A percentile compares a stretch with the other conserved stretches of the same genome.
phyloP scores from a whole-genome alignment of 495 filamentous ascomycete species.

The Tuber brumale region DNA sequence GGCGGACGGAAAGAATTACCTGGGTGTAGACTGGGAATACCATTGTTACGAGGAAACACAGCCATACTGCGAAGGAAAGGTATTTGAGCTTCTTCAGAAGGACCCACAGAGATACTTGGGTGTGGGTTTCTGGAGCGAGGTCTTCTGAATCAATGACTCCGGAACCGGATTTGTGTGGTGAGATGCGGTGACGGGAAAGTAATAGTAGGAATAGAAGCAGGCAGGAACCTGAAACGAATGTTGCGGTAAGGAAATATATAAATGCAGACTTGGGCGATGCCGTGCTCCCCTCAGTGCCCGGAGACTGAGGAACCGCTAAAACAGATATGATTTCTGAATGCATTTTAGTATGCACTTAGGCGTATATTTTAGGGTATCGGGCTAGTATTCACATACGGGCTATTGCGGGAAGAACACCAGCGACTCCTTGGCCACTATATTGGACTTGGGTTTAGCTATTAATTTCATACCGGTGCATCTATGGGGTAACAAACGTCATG shows the following conservation, averaged over 20 bases:
- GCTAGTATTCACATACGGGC: slow-evolving; percentile 46
- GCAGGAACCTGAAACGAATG: slow-evolving; percentile 53
- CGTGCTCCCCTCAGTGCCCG: slow-evolving; percentile 22
- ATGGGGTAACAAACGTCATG: slow-evolving; percentile 56
- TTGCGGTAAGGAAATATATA: slow-evolving; percentile 85
- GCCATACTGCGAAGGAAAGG: slow-evolving; percentile 61
- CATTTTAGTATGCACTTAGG: not conserved
- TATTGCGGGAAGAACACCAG: slow-evolving; percentile 83
- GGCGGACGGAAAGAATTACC: slow-evolving; percentile 61
- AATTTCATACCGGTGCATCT: too few relatives aligned
- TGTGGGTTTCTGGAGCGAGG: slow-evolving; percentile 45
- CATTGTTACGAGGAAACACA: slow-evolving; percentile 82
- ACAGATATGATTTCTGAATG: slow-evolving; percentile 63
- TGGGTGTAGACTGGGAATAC: slow-evolving; percentile 88
- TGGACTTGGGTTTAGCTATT: slow-evolving; percentile 11
- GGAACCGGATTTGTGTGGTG: slow-evolving; percentile 39
- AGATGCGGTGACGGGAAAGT: slow-evolving; percentile 47
- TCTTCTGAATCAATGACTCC: slow-evolving; percentile 46
- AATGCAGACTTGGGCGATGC: slow-evolving; percentile 66
- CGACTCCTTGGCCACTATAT: slow-evolving; percentile 68
- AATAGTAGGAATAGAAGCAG: slow-evolving; percentile 60
- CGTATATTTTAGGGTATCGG: not conserved
- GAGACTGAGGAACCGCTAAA: slow-evolving; percentile 55
- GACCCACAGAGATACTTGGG: slow-evolving; percentile 56
- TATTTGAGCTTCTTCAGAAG: slow-evolving; percentile 70